A percentile compares a stretch with the other conserved stretches of the same genome.
These are phyloP conservation scores for Pythium aphanidermatum DNA, from an alignment of 352 stramenopile genomes.

Conservation along the genomic window DNA sequence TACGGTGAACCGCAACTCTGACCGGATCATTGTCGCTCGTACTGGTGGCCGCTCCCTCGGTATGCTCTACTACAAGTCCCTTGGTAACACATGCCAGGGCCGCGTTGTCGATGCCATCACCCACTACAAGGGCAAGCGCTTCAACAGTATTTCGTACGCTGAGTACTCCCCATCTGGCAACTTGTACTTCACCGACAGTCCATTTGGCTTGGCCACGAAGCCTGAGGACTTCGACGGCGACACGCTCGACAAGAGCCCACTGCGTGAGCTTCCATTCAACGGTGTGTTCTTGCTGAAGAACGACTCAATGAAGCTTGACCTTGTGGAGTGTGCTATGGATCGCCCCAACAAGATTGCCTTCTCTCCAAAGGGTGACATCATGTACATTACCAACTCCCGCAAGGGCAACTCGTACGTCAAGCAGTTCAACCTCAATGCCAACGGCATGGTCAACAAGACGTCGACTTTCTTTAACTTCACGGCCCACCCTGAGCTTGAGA, in stretches of 20 bases:
- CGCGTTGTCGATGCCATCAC: constrained; percentile 73
- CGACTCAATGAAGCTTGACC: constrained; percentile 37
- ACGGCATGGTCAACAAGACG: constrained; percentile 47
- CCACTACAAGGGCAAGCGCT: constrained; percentile 67
- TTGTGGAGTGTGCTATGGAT: constrained; percentile 70
- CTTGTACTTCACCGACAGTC: constrained; percentile 78
- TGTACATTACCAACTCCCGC: constrained; percentile 81
- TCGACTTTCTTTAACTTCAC: constrained; percentile 78
- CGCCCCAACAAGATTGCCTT: constrained; percentile 84
- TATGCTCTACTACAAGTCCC: constrained; percentile 56
- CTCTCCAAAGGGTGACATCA: constrained; percentile 54
- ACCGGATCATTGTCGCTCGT: constrained; percentile 68
- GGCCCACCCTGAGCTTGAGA: constrained; percentile 53
- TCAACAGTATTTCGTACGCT: constrained; percentile 69
- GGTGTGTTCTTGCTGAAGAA: constrained; percentile 67
- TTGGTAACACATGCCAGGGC: constrained; percentile 43
- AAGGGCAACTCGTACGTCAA: constrained; percentile 78
- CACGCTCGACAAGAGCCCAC: constrained; percentile 54
- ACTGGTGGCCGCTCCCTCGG: constrained; percentile 68
- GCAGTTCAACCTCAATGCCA: constrained; percentile 42
- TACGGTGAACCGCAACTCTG: constrained; percentile 53
- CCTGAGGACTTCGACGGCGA: constrained; percentile 53
- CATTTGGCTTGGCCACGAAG: constrained; percentile 61
- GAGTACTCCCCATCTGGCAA: constrained; percentile 58
- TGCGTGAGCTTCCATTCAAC: constrained; percentile 77